Base-by-base conservation (phyloP, 768 basidiomycete genomes). In the Trametes villosa region DNA sequence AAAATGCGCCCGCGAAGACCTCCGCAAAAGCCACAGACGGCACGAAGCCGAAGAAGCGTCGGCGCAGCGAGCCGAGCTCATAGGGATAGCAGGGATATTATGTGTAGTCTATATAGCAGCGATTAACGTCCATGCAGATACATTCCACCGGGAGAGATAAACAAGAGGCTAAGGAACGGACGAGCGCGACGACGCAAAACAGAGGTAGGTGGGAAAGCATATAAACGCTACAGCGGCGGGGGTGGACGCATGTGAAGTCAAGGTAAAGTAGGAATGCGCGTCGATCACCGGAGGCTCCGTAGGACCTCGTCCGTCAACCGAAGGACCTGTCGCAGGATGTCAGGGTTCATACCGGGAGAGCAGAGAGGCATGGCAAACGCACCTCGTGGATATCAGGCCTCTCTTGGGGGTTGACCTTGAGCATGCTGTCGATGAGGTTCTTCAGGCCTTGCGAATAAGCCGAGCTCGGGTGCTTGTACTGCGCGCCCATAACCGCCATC, bases 401-500 rank as follows among this genome's bases (percentile, higher is more conserved):
- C 31, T 93, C 86, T 52, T 81, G 78, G 6, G 95, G 92, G 65
- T 97, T 87, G 44, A 89, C 84, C 61, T 89, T 90, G 50, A 98
- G 75, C 89, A 92, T 91, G 45, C 78, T 78, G 71, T 95, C 91
- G 57, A 99, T 92, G 48, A 99, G 78, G 50, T 87, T 82, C 68
- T 83, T 86, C 59, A 96, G 76, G 5, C 90, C 92, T 68, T 94
- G 86, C 15, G 92, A 92, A 73, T 96, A 97, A n/a, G 83, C 85
- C 3, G 90, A 91, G 54, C 77, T 79, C 0, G 95, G 95, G 67
- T 98, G 94, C 67, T 88, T 89, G 76, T 96, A 99, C 66, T 92
- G 88, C 0, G 94, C 96, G 65, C 92, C 94, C 61, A 95, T 78
- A 49, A 97, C 96, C 0, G 96, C 95, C 96, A 99, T 96, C 1